Conservation (phyloP, 2,329 filamentous ascomycete genomes). For the Arthrobotrys sinensis region DNA sequence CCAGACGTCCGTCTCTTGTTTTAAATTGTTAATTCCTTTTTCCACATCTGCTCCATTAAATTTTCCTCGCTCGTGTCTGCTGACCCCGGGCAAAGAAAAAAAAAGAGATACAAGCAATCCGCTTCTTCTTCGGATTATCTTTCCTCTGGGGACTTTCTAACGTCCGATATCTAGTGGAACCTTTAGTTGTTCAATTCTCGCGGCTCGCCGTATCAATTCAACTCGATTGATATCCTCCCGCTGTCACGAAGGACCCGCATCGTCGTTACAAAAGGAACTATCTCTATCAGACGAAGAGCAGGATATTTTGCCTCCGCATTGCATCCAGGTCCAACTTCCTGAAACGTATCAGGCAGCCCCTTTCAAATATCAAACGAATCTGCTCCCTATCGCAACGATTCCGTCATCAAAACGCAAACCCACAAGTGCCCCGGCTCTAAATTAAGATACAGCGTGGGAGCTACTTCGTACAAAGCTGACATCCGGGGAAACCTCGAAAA, state of each 20-base stretch:
- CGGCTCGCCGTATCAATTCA: constrained; percentile 26
- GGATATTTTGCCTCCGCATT: constrained; percentile 34
- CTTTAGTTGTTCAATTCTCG: constrained; percentile 22
- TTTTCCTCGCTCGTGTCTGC: constrained; percentile 17
- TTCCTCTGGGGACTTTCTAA: constrained; percentile 40
- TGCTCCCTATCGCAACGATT: constrained; percentile 52
- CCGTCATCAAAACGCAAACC: constrained; percentile 60
- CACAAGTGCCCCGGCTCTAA: constrained; percentile 42
- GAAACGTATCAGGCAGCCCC: constrained; percentile 59
- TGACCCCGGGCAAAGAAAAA: constrained; percentile 19
- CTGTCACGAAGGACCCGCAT: constrained; percentile 1
- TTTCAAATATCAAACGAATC: constrained; percentile 57
- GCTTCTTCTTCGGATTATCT: constrained; percentile 57
- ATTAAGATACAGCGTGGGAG: constrained; percentile 56
- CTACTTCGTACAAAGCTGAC: constrained; percentile 16
- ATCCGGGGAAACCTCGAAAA: constrained; percentile 14
- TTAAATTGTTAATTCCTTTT: constrained; percentile 44
- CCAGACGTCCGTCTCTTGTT: constrained; percentile 48
- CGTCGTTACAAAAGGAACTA: background rate
- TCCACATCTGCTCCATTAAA: constrained; percentile 11
- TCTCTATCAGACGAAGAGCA: constrained; percentile 10
- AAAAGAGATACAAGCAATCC: constrained; percentile 2
- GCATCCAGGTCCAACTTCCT: constrained; percentile 48
- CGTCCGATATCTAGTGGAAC: constrained; percentile 43
- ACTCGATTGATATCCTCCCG: constrained; percentile 1